phyloP scores from a whole-genome alignment of 202 grass and related monocot species.

The Digitaria exilis region DNA sequence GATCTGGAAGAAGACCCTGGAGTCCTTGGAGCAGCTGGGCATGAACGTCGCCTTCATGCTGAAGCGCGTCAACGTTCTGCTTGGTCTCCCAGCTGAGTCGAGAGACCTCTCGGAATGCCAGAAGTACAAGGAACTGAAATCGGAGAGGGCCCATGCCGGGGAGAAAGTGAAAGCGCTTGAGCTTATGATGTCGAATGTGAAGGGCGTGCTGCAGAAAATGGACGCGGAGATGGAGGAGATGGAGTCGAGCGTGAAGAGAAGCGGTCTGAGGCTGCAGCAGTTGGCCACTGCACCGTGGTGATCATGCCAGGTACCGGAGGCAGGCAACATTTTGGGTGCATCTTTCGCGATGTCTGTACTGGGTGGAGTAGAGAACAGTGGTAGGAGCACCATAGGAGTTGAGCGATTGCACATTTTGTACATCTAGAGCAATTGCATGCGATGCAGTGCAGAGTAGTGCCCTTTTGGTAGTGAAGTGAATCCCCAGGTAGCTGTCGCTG shows the following conservation, averaged over 20 bases:
- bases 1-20: constrained; percentile 53
- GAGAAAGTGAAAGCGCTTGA: constrained; percentile 36
- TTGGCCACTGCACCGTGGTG: constrained; percentile 40
- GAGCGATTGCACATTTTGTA: constrained; percentile 26
- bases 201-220: constrained; percentile 18
- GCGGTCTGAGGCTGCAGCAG: background rate
- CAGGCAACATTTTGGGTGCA: constrained; percentile 9
- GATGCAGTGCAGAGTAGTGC: background rate
- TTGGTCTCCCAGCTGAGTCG: background rate
- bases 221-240: constrained; percentile 42
- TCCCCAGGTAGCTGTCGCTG: background rate
- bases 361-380: background rate
- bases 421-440: background rate
- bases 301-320: background rate
- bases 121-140: constrained; percentile 32
- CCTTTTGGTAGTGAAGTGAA: background rate
- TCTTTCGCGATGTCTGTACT: background rate
- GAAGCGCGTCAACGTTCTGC: constrained; percentile 8
- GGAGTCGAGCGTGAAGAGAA: constrained; percentile 7
- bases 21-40: constrained; percentile 42
- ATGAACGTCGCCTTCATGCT: constrained; percentile 47
- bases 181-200: constrained; percentile 37
- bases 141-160: background rate
- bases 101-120: background rate
- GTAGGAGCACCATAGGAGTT: no score